Evolutionary conservation across 192 early-diverging fungal genomes (phyloP).

Genomic region (Kappamyces sp.): DNA sequence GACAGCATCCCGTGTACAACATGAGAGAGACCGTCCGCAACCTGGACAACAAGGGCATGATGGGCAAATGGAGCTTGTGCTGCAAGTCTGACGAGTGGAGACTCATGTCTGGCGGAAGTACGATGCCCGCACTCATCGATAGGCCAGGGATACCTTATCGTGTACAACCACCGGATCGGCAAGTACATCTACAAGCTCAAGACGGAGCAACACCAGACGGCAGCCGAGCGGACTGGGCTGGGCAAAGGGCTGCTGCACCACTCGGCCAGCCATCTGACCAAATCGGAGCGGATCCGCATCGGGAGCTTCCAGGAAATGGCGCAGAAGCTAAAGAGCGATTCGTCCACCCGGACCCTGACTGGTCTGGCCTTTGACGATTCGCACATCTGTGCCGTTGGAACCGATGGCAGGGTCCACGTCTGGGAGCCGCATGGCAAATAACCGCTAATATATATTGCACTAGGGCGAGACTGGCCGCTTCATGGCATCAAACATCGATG

Average conservation of each 20-base stretch:
- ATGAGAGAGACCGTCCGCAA: neutral
- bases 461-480: no score
- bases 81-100: slow-evolving; percentile 5
- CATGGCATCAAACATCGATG: no score
- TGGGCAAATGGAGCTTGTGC: slow-evolving; percentile 14
- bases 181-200: slow-evolving; percentile 12
- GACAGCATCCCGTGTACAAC: no score
- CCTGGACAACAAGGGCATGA: slow-evolving; percentile 6
- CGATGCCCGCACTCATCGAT: no score
- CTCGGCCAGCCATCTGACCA: slow-evolving; percentile 7
- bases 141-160: neutral
- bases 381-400: slow-evolving; percentile 2
- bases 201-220: neutral
- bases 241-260: neutral
- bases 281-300: neutral
- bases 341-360: neutral
- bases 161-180: slow-evolving; percentile 14
- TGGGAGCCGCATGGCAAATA: slow-evolving; percentile 3
- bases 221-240: neutral
- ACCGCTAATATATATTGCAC: no score
- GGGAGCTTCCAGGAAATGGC: neutral
- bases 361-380: slow-evolving; percentile 15
- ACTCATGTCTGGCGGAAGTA: slow-evolving; percentile 10
- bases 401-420: slow-evolving; percentile 9
- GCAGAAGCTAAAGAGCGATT: no score